phyloP scores from a whole-genome alignment of 495 filamentous ascomycete species.

The Lasiosphaeria miniovina region DNA sequence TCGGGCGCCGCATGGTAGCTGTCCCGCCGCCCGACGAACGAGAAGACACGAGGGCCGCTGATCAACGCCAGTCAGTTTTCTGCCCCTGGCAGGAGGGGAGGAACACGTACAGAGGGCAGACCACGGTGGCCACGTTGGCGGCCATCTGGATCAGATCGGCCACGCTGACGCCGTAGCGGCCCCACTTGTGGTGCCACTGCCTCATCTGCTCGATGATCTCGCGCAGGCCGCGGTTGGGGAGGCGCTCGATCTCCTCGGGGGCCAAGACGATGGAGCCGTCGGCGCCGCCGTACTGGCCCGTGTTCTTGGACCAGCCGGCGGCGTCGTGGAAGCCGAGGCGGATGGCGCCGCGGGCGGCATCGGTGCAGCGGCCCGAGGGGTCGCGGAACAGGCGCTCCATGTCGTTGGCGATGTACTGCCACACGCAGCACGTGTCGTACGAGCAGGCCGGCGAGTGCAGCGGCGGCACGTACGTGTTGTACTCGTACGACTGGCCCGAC shows the following conservation, averaged over 20 bases:
- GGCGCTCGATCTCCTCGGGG: conserved; percentile 28
- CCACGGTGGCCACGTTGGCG: conserved; percentile 35
- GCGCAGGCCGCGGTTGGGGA: conserved; percentile 30
- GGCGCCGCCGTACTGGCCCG: conserved; percentile 31
- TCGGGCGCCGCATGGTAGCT: conserved; percentile 20
- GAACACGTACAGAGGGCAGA: conserved; percentile 31
- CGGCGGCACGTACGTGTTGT: conserved; percentile 23
- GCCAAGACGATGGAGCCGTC: conserved; percentile 40
- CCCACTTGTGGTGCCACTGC: conserved; percentile 31
- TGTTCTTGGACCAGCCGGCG: conserved; percentile 32
- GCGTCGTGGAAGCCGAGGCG: conserved; percentile 44
- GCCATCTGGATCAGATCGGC: conserved; percentile 43
- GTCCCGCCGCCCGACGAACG: conserved; percentile 34
- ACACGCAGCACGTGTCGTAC: conserved; percentile 40
- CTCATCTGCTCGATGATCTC: conserved; percentile 32
- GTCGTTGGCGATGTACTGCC: conserved; percentile 39
- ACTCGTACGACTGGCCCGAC: conserved; percentile 21
- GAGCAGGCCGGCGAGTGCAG: conserved; percentile 27
- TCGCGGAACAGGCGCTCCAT: conserved; percentile 29
- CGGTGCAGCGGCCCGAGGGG: conserved; percentile 22
- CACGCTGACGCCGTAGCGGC: conserved; percentile 33
- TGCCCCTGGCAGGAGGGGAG: not conserved
- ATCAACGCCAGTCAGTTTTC: not conserved
- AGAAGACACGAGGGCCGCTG: conserved; percentile 34
- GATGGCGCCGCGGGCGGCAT: conserved; percentile 37